Evolutionary conservation across 495 filamentous ascomycete genomes (phyloP).

Genomic region (Talaromyces borbonicus): DNA sequence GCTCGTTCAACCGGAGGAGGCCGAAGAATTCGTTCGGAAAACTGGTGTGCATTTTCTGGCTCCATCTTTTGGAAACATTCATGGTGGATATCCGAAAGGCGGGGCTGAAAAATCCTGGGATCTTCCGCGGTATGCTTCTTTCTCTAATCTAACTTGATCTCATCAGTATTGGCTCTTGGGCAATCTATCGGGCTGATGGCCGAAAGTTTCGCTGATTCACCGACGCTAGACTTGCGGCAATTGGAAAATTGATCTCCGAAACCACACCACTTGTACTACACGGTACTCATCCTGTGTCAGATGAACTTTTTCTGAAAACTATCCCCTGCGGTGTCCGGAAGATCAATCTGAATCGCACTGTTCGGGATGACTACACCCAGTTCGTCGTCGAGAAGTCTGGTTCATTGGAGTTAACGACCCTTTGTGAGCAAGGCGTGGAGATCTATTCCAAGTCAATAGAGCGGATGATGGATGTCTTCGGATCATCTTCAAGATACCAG

Average conservation of each 20-base stretch:
- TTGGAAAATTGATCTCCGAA: conserved; percentile 18
- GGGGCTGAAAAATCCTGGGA: conserved; percentile 49
- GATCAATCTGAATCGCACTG: conserved; percentile 61
- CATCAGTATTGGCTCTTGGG: neutral
- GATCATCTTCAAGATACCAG: conserved; percentile 37
- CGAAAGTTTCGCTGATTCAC: neutral
- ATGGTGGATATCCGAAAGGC: conserved; percentile 52
- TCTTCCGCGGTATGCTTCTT: conserved; percentile 33
- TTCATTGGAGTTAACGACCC: conserved; percentile 45
- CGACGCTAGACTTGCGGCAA: conserved; percentile 7
- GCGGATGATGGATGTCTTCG: conserved; percentile 54
- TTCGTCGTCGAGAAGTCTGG: conserved; percentile 51
- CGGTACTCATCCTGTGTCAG: conserved; percentile 57
- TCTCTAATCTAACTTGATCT: neutral
- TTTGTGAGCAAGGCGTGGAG: conserved; percentile 53
- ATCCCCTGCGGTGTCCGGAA: conserved; percentile 53
- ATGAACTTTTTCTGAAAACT: conserved; percentile 46
- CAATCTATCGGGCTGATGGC: neutral
- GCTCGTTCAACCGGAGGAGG: conserved; percentile 57
- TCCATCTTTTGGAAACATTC: conserved; percentile 66
- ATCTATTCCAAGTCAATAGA: conserved; percentile 56
- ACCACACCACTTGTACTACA: conserved; percentile 56
- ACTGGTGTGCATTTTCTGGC: conserved; percentile 65
- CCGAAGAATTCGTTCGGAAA: conserved; percentile 47
- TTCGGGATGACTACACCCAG: conserved; percentile 51